Evolutionary conservation across 371 early-diverging fungal species (phyloP).

Genomic region (Mortierella sp.): DNA sequence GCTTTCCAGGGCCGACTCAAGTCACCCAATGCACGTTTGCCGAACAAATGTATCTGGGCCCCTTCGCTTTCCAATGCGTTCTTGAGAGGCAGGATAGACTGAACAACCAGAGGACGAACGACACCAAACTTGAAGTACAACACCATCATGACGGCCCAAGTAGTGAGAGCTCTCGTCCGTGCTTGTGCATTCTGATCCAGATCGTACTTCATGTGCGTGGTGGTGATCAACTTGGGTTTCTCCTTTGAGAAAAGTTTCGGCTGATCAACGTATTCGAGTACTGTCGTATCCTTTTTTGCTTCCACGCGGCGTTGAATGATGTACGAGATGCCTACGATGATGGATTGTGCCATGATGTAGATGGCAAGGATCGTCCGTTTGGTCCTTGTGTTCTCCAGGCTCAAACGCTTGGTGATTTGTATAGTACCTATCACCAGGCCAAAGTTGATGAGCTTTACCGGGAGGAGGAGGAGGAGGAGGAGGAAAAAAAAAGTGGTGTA

Average conservation of each 20-base stretch:
- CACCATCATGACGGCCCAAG: conserved; percentile 76
- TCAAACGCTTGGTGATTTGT: conserved; percentile 76
- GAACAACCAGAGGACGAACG: conserved; percentile 90
- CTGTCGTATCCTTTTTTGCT: conserved; percentile 80
- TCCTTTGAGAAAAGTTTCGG: conserved; percentile 59
- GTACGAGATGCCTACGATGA: conserved; percentile 65
- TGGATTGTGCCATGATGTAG: conserved; percentile 74
- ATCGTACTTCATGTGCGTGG: conserved; percentile 87
- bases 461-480: too few relatives aligned
- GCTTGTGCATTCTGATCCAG: conserved; percentile 78
- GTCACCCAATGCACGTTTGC: conserved; percentile 81
- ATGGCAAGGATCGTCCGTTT: conserved; percentile 68
- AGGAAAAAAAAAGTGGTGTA: too few relatives aligned
- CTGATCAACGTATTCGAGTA: conserved; percentile 70
- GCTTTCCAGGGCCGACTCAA: conserved; percentile 88
- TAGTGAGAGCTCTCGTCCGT: conserved; percentile 74
- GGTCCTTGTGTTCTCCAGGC: conserved; percentile 74
- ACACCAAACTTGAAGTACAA: conserved; percentile 92
- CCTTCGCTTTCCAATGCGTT: conserved; percentile 77
- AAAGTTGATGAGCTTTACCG: conserved; percentile 72
- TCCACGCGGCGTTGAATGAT: conserved; percentile 65
- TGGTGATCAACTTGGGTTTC: conserved; percentile 58
- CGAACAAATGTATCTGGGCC: conserved; percentile 84
- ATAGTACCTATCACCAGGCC: conserved; percentile 74
- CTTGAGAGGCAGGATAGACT: conserved; percentile 86